These are phyloP conservation scores for Brassica incana DNA, from an alignment of 345 rosid species.

Conservation along the genomic window DNA sequence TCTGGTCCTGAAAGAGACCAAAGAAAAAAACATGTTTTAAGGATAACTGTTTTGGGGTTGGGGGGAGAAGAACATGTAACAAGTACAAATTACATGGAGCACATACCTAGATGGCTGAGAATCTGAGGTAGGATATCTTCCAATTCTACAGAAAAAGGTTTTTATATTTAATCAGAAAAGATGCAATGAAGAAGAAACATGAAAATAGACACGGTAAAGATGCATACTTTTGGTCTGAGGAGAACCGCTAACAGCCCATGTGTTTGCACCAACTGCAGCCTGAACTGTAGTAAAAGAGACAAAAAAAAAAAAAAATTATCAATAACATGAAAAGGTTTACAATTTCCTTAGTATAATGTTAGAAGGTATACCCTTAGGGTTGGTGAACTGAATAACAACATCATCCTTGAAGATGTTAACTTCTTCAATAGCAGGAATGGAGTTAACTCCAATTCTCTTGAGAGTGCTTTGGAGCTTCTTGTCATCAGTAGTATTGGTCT, in stretches of 20 bases:
- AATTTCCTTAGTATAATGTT: background rate
- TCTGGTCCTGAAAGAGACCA: conserved; percentile 62
- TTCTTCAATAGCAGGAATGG: conserved; percentile 93
- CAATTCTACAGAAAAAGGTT: conserved; percentile 54
- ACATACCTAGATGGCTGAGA: conserved; percentile 77
- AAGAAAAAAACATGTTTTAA: background rate
- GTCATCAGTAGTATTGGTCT: conserved; percentile 95
- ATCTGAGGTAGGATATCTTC: conserved; percentile 94
- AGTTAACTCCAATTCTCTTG: conserved; percentile 91
- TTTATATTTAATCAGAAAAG: background rate
- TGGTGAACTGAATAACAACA: conserved; percentile 76
- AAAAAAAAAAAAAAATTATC: background rate
- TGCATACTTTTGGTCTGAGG: conserved; percentile 85
- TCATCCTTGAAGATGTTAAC: conserved; percentile 98
- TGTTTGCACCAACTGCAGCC: conserved; percentile 92
- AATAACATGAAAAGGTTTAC: background rate
- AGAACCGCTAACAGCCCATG: conserved; percentile 96
- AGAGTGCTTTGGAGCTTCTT: conserved; percentile 94
- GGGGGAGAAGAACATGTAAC: background rate
- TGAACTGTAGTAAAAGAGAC: conserved; percentile 57
- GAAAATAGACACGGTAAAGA: background rate
- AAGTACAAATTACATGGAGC: background rate
- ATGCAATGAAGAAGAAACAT: conserved; percentile 6
- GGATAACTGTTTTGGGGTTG: background rate
- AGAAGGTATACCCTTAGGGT: conserved; percentile 64